Percentiles rank a stretch among this genome's conserved stretches.
Conservation (phyloP, 768 basidiomycete genomes). For the Phanerochaete carnosa region DNA sequence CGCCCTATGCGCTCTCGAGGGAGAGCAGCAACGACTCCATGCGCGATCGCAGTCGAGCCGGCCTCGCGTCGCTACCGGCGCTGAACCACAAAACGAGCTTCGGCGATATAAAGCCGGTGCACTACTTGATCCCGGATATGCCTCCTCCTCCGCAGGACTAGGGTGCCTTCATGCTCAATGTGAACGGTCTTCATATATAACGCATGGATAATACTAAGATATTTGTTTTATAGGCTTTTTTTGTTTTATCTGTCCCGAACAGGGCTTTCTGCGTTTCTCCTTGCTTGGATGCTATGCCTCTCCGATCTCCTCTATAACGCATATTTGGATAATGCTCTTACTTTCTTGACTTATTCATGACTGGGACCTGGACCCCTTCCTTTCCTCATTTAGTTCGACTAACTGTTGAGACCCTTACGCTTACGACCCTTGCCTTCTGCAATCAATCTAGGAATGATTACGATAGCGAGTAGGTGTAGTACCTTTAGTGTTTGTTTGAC, state of each 20-base stretch:
- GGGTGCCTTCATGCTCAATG: background rate
- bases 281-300: background rate
- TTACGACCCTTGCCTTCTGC: background rate
- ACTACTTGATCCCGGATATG: conserved; percentile 24
- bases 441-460: background rate
- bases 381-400: background rate
- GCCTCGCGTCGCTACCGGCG: conserved; percentile 3
- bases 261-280: background rate
- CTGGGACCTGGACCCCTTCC: background rate
- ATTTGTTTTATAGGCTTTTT: background rate
- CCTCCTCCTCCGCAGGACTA: conserved; percentile 14
- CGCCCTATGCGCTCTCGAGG: background rate
- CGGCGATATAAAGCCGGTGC: conserved; percentile 24
- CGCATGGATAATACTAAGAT: background rate
- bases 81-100: conserved; percentile 26
- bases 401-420: background rate
- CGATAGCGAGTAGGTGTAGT: background rate
- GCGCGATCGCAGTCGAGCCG: background rate
- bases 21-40: background rate
- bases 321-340: background rate
- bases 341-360: background rate
- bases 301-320: background rate
- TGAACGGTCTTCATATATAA: background rate
- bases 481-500: background rate
- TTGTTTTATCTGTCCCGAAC: background rate